These are phyloP conservation scores for Fusarium miscanthi DNA, from an alignment of 2,329 filamentous ascomycete genomes.

Conservation along the genomic window DNA sequence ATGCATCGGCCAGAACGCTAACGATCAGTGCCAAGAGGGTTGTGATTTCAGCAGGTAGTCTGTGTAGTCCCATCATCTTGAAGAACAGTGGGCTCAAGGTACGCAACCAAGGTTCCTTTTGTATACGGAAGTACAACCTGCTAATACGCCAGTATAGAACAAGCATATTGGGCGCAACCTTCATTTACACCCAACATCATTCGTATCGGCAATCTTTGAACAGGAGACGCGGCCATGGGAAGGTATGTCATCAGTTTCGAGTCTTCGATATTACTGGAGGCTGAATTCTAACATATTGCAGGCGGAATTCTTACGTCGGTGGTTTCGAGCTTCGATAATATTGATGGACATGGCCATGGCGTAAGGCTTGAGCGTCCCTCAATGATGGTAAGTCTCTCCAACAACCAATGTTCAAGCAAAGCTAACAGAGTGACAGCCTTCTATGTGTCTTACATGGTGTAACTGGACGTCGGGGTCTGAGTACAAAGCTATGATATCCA, in stretches of 20 bases:
- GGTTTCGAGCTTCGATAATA: background rate
- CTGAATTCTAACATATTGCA: too few relatives aligned
- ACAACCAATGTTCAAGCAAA: rapidly evolving
- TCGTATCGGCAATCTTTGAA: background rate
- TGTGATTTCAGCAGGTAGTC: background rate
- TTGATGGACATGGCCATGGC: background rate
- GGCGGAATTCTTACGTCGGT: background rate
- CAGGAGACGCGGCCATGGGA: slow-evolving; percentile 5
- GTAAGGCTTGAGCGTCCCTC: background rate
- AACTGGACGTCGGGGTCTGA: background rate
- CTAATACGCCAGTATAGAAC: background rate
- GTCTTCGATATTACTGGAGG: rapidly evolving
- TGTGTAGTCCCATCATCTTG: background rate
- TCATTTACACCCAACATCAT: background rate
- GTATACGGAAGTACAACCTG: too few relatives aligned
- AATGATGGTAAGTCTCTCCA: background rate
- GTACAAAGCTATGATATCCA: background rate
- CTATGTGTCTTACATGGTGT: background rate
- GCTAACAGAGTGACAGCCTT: background rate
- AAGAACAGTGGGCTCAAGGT: background rate
- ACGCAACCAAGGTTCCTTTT: background rate
- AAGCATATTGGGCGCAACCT: slow-evolving; percentile 1
- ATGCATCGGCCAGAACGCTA: rapidly evolving
- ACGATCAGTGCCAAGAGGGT: background rate
- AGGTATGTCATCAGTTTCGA: background rate